A percentile compares a stretch with the other conserved stretches of the same genome.
Evolutionary conservation across 2,329 filamentous ascomycete genomes (phyloP).

Genomic region (Colletotrichum sp.): DNA sequence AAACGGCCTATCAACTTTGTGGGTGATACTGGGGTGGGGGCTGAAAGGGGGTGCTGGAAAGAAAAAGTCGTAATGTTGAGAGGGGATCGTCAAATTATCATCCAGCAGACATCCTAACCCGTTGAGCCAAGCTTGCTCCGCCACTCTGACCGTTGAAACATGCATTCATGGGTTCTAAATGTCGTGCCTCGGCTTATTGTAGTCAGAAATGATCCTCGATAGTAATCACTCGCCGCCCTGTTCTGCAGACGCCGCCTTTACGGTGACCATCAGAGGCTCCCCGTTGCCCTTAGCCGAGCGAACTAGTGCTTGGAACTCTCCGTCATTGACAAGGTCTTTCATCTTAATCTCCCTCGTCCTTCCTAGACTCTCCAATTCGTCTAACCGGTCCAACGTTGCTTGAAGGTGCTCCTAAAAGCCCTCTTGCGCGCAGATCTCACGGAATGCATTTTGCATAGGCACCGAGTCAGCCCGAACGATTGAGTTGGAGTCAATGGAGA

Average conservation of each 20-base stretch:
- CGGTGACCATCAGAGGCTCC: neutral
- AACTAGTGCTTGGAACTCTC: conserved; percentile 56
- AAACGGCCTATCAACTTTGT: neutral
- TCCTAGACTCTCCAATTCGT: conserved; percentile 89
- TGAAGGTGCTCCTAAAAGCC: conserved; percentile 59
- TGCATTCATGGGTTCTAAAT: neutral
- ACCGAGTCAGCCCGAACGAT: conserved; percentile 92
- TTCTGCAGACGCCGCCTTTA: neutral
- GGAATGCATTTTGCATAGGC: conserved; percentile 94
- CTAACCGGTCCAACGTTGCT: conserved; percentile 69
- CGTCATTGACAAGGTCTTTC: conserved; percentile 88
- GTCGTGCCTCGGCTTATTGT: neutral
- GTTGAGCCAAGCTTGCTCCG: neutral
- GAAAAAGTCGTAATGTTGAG: neutral
- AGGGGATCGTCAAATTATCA: neutral
- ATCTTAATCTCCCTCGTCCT: conserved; percentile 94
- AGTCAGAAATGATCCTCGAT: neutral
- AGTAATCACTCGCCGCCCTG: neutral
- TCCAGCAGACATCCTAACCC: neutral
- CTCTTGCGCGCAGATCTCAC: conserved; percentile 74
- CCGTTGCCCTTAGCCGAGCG: neutral
- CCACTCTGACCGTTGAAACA: neutral
- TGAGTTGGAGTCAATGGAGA: conserved; percentile 90
- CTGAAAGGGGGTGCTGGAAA: neutral
- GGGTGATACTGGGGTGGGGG: neutral